Percentiles rank a stretch among this genome's conserved stretches.
Conservation (phyloP, 768 basidiomycete species). For the Leccinum uliginosum region DNA sequence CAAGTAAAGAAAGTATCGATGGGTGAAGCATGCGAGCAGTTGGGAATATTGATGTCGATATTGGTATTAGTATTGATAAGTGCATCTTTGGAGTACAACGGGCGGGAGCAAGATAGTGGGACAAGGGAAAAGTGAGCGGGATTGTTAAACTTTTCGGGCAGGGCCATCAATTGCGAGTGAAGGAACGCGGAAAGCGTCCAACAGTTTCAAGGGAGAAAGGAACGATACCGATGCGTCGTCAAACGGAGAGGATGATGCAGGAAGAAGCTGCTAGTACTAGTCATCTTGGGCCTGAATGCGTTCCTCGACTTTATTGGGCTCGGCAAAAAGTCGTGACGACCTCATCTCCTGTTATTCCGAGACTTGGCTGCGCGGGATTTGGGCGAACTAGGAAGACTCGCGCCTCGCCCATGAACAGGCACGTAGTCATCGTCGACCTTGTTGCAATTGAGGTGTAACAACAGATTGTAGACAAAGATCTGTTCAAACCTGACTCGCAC, state of each 20-base stretch:
- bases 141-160: background rate
- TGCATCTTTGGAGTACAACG: slow-evolving; percentile 17
- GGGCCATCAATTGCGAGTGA: background rate
- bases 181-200: background rate
- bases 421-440: slow-evolving; percentile 74
- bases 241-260: background rate
- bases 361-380: slow-evolving; percentile 51
- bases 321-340: background rate
- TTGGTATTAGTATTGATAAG: slow-evolving; percentile 4
- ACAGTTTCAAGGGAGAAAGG: background rate
- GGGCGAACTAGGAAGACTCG: slow-evolving; percentile 44
- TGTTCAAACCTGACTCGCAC: slow-evolving; percentile 69
- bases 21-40: slow-evolving; percentile 1
- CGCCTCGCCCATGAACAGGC: slow-evolving; percentile 76
- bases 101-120: background rate
- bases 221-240: background rate
- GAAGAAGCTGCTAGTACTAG: background rate
- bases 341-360: slow-evolving; percentile 43
- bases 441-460: slow-evolving; percentile 72
- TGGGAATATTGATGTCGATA: background rate
- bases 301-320: background rate
- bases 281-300: background rate
- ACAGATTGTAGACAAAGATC: slow-evolving; percentile 79
- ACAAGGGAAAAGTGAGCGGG: background rate
- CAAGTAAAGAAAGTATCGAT: slow-evolving; percentile 5